These are phyloP conservation scores for Talaromyces islandicus DNA, from an alignment of 2,329 filamentous ascomycete genomes.

Conservation along the genomic window DNA sequence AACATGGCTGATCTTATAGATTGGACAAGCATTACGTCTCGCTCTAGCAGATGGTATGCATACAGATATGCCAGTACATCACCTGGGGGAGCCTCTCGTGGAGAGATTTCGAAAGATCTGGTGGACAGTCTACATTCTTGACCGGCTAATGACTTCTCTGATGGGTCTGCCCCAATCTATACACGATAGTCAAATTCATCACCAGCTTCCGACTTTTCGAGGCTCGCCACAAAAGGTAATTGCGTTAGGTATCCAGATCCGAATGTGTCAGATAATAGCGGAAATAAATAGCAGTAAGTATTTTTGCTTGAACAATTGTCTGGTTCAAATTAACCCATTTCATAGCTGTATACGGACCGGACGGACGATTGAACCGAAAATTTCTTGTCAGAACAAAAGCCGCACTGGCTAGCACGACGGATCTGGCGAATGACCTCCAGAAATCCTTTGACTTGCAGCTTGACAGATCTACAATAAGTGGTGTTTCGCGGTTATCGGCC, in stretches of 20 bases:
- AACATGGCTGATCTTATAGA: slow-evolving; percentile 21
- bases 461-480: neutral
- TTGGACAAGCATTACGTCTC: slow-evolving; percentile 48
- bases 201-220: slow-evolving; percentile 40
- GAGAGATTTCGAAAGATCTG: slow-evolving; percentile 46
- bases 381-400: neutral
- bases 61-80: slow-evolving; percentile 43
- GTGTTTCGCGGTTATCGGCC: neutral
- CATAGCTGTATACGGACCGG: neutral
- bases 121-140: slow-evolving; percentile 52
- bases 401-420: neutral
- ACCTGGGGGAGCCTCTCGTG: slow-evolving; percentile 36
- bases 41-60: slow-evolving; percentile 49
- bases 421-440: neutral
- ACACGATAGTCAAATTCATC: slow-evolving; percentile 47
- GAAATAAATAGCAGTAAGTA: slow-evolving; percentile 41
- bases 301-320: slow-evolving; percentile 17
- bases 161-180: slow-evolving; percentile 49
- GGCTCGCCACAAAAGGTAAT: slow-evolving; percentile 33
- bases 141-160: slow-evolving; percentile 49
- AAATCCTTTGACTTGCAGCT: neutral
- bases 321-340: neutral
- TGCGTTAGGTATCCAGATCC: slow-evolving; percentile 42
- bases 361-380: neutral
- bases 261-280: slow-evolving; percentile 40